Conservation (phyloP, 345 rosid species). For the Cardamine chenopodiifolia region DNA sequence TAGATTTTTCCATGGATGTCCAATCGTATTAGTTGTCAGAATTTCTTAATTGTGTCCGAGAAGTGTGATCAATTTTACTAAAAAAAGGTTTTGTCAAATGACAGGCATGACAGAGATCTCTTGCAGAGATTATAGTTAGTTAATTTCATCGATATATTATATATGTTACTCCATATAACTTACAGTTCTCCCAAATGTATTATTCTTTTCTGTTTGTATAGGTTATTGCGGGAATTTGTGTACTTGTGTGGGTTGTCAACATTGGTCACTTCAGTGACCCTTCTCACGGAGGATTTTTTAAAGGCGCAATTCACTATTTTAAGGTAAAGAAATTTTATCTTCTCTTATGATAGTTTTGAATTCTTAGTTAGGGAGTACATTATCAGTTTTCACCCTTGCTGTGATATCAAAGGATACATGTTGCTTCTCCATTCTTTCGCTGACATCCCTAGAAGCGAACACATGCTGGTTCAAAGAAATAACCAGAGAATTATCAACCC, state of each 20-base stretch:
- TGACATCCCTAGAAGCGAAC: conserved; percentile 16
- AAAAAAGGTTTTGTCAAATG: conserved; percentile 6
- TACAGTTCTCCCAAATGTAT: conserved; percentile 12
- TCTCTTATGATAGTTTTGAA: conserved; percentile 10
- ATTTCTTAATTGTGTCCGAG: conserved; percentile 14
- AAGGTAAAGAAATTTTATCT: conserved; percentile 59
- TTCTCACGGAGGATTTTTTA: conserved; percentile 93
- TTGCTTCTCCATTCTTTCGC: conserved; percentile 17
- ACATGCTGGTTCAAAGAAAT: conserved; percentile 1
- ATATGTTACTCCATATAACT: conserved; percentile 8
- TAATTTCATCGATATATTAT: conserved; percentile 5
- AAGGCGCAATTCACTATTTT: conserved; percentile 97
- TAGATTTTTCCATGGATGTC: not conserved
- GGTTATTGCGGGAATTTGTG: conserved; percentile 99
- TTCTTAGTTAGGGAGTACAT: conserved; percentile 5
- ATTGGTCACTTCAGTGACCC: conserved; percentile 97
- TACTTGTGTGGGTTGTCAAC: conserved; percentile 96
- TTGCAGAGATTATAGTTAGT: conserved; percentile 16
- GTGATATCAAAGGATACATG: conserved; percentile 19
- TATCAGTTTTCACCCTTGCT: conserved; percentile 18
- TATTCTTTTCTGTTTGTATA: conserved; percentile 41
- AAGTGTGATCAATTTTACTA: not conserved
- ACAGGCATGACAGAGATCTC: conserved; percentile 14
- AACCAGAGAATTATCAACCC: conserved; percentile 10
- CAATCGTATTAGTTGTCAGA: conserved; percentile 15